These are phyloP conservation scores for Dinochytrium kinnereticum DNA, from an alignment of 371 early-diverging fungal genomes.

Conservation along the genomic window DNA sequence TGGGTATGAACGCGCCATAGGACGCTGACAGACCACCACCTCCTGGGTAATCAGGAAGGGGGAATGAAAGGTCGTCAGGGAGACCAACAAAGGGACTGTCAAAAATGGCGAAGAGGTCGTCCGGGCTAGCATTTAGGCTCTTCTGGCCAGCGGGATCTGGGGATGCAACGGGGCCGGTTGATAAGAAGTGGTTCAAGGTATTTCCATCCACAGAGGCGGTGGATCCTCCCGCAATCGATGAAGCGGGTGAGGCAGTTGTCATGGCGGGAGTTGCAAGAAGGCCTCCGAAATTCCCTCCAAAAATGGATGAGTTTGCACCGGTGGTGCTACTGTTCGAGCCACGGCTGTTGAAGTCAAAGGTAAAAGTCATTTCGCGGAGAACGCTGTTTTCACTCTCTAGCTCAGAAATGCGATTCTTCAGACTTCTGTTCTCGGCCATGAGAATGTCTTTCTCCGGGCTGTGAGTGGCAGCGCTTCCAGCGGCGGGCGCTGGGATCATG, in stretches of 20 bases:
- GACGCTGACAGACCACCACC: constrained; percentile 2
- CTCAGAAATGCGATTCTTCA: constrained; percentile 33
- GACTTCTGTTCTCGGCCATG: constrained; percentile 35
- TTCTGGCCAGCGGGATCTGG: too few relatives aligned
- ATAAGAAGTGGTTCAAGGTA: too few relatives aligned
- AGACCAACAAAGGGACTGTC: constrained; percentile 15
- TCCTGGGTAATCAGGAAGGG: constrained; percentile 4
- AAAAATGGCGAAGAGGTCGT: constrained; percentile 18
- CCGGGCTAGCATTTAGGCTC: constrained; percentile 6
- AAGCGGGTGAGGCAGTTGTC: background rate
- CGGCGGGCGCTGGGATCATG: constrained; percentile 18
- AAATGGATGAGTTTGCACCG: background rate
- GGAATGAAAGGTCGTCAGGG: constrained; percentile 20
- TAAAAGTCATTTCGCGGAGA: constrained; percentile 45
- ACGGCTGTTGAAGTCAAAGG: constrained; percentile 36
- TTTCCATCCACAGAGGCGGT: too few relatives aligned
- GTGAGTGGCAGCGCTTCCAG: background rate
- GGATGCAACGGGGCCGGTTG: too few relatives aligned
- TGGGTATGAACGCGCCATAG: background rate
- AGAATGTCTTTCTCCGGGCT: background rate
- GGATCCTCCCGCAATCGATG: too few relatives aligned
- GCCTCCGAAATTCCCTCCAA: background rate
- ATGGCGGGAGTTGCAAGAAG: background rate
- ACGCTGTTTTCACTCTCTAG: constrained; percentile 44
- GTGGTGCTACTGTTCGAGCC: background rate